Evolutionary conservation across 169 alveolate species (phyloP), one percentile per base, ranked within the genome.

Genomic region (Amoebophrya sp.): DNA sequence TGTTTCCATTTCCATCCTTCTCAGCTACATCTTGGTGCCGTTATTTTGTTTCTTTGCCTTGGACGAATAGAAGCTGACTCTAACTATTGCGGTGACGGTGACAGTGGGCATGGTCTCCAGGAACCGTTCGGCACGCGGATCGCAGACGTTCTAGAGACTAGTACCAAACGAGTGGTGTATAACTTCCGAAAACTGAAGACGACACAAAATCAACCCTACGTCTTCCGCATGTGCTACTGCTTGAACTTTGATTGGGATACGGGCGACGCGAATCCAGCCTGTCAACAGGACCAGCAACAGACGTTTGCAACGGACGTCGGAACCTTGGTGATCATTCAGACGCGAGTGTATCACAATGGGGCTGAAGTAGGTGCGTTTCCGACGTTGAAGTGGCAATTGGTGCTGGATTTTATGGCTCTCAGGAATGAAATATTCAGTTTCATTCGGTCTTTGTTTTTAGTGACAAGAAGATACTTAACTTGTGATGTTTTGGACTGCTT

Each of bases 191-290:
- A 65, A 18, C 83, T 65, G 83, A 65, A 65, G n/a, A 65, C 83
- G 39, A 65, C 83, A 36, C 2, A 65, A 6, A 65, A 65, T 36
- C 2, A 65, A 6, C 83, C 83, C 36, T 65, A 65, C 83, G n/a
- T 65, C 26, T 65, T 65, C 83, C 83, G 83, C 38, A 65, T 65
- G 83, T 65, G 83, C 83, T 65, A 65, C 83, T 65, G 83, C n/a
- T 18, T 65, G 33, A 36, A 36, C 33, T 65, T 65, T 65, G 83
- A 65, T 36, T 65, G 83, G 83, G 83, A 65, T 36, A 18, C 83
- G 83, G 18, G 39, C 38, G 83, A 65, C 83, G 83, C 83, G 33
- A 65, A 65, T 26, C 83, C 83, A 36, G 83, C 83, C 36, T 65
- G 83, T 36, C 33, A 65, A 36, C 83, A 65, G 83, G 26, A 65